Percentiles rank a stretch among this genome's conserved stretches.
Conservation (phyloP, 805 yeast species). For the Ogataea haglerorum region DNA sequence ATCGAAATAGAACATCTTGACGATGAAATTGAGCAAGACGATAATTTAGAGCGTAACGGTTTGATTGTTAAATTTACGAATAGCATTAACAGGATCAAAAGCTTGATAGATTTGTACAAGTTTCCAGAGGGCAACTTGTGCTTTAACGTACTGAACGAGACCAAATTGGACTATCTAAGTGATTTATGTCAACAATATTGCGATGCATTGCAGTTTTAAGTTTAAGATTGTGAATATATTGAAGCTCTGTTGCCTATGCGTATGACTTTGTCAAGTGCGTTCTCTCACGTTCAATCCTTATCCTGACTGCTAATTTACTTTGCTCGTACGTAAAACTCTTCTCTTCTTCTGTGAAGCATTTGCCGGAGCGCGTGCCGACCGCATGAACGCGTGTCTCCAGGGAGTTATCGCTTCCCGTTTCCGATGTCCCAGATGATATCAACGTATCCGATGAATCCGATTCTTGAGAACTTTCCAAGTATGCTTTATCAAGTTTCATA, state of each 20-base stretch:
- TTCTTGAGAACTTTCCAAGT: conserved; percentile 11
- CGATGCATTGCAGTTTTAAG: conserved; percentile 36
- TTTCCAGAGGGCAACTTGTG: conserved; percentile 37
- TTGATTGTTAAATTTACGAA: conserved; percentile 32
- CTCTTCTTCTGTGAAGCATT: conserved; percentile 25
- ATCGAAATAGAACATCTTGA: conserved; percentile 52
- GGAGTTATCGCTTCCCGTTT: conserved; percentile 9
- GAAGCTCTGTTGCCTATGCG: conserved; percentile 3
- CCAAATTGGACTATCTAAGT: conserved; percentile 35
- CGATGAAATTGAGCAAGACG: conserved; percentile 17
- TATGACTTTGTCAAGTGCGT: conserved; percentile 7
- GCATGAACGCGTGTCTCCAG: conserved; percentile 8
- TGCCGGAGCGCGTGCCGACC: conserved; percentile 12
- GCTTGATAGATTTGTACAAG: conserved; percentile 29
- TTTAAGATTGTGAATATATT: neutral
- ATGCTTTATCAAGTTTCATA: conserved; percentile 21
- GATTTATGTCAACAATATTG: conserved; percentile 40
- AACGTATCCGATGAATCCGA: conserved; percentile 17
- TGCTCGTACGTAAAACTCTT: conserved; percentile 29
- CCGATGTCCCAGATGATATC: conserved; percentile 7
- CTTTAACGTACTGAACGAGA: conserved; percentile 36
- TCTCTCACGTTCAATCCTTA: conserved; percentile 35
- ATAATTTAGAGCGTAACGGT: conserved; percentile 21
- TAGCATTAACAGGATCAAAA: conserved; percentile 34
- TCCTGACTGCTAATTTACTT: conserved; percentile 32